Percentiles rank a stretch among this genome's conserved stretches.
Conservation (phyloP, 2,329 filamentous ascomycete genomes). For the Daldinia sp. region DNA sequence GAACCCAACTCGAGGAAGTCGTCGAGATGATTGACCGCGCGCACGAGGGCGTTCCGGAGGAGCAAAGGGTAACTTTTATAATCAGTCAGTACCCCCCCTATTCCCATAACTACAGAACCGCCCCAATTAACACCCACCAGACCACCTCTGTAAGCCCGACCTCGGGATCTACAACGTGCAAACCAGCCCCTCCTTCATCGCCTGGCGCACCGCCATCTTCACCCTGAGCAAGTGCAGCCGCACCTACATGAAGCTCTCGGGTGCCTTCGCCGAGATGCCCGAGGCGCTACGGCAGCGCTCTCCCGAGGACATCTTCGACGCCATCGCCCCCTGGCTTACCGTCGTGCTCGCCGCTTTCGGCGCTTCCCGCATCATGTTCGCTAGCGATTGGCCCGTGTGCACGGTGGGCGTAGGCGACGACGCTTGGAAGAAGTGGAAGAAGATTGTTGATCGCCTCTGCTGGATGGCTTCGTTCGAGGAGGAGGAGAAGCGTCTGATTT, state of each 20-base stretch:
- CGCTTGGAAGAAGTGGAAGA: conserved; percentile 80
- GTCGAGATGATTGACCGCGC: conserved; percentile 74
- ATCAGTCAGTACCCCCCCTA: conserved; percentile 65
- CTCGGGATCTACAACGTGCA: conserved; percentile 67
- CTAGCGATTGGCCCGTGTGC: conserved; percentile 93
- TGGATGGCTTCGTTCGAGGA: conserved; percentile 67
- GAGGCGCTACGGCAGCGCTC: conserved; percentile 58
- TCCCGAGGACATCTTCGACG: conserved; percentile 66
- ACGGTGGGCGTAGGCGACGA: conserved; percentile 66
- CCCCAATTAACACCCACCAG: conserved; percentile 51
- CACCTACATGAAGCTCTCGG: conserved; percentile 93
- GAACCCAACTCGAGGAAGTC: conserved; percentile 75
- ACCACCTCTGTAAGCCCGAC: conserved; percentile 91
- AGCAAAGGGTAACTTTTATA: conserved; percentile 70
- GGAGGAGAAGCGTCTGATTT: conserved; percentile 72
- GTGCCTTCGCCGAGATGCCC: conserved; percentile 81
- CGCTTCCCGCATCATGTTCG: conserved; percentile 81
- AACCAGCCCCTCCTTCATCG: conserved; percentile 66
- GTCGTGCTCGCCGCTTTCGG: conserved; percentile 78
- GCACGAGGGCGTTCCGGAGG: conserved; percentile 66
- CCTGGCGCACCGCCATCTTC: conserved; percentile 75
- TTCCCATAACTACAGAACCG: too few relatives aligned
- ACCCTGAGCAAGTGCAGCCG: conserved; percentile 69
- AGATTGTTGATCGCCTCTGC: conserved; percentile 73
- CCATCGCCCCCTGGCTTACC: conserved; percentile 74